A percentile compares a stretch with the other conserved stretches of the same genome.
These are phyloP conservation scores for Leccinum incarnatum DNA, from an alignment of 768 basidiomycete species.

Conservation along the genomic window DNA sequence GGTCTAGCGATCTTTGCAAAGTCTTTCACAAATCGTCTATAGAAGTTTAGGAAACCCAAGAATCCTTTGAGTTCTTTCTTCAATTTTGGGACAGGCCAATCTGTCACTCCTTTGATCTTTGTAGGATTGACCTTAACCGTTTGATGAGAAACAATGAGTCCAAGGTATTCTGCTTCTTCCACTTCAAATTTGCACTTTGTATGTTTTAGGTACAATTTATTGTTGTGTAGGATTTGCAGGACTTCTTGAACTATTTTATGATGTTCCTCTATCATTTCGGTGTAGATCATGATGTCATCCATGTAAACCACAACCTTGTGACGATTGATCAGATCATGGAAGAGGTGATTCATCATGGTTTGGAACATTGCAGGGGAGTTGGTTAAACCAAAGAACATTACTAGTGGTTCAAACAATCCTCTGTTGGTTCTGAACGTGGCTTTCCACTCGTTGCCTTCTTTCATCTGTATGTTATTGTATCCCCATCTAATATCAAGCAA, in stretches of 20 bases:
- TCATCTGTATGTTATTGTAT: neutral
- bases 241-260: too few species aligned
- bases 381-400: neutral
- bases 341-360: neutral
- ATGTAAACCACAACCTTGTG: too few species aligned
- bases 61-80: neutral
- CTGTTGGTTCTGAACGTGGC: neutral
- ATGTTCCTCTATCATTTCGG: too few species aligned
- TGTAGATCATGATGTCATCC: too few species aligned
- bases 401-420: neutral
- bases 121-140: neutral
- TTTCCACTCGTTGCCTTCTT: neutral
- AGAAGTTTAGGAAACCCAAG: neutral
- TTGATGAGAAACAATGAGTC: neutral
- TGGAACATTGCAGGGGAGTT: neutral
- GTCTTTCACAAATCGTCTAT: neutral
- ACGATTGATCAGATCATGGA: too few species aligned
- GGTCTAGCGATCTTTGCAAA: neutral
- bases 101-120: neutral
- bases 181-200: too few species aligned
- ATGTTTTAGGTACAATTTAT: too few species aligned
- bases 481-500: neutral
- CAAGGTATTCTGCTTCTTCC: neutral
- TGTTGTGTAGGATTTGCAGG: too few species aligned
- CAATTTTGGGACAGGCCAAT: neutral